A percentile compares a stretch with the other conserved stretches of the same genome.
Evolutionary conservation across 2,329 filamentous ascomycete genomes (phyloP).

Genomic region (Trichoderma sp.): DNA sequence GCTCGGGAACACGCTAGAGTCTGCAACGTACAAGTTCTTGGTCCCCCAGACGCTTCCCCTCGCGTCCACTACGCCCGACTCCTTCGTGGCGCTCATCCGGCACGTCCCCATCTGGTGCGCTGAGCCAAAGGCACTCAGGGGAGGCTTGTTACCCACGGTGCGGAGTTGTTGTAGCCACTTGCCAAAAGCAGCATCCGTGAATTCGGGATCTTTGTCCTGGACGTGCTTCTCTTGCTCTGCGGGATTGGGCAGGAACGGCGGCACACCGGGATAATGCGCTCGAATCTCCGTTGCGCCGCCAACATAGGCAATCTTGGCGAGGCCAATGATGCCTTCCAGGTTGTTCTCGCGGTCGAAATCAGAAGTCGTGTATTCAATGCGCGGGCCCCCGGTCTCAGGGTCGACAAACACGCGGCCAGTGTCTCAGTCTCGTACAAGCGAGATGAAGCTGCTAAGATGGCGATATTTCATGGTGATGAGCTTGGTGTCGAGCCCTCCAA

Average conservation of each 20-base stretch:
- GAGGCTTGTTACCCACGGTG: constrained; percentile 47
- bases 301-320: constrained; percentile 74
- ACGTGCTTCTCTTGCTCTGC: constrained; percentile 23
- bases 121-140: constrained; percentile 56
- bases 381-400: constrained; percentile 58
- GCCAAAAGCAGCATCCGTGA: constrained; percentile 58
- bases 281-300: constrained; percentile 79
- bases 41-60: constrained; percentile 63
- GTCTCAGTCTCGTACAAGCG: constrained; percentile 72
- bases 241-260: constrained; percentile 53
- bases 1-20: constrained; percentile 72
- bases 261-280: constrained; percentile 57
- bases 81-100: constrained; percentile 59
- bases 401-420: constrained; percentile 72
- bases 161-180: constrained; percentile 56
- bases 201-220: constrained; percentile 38
- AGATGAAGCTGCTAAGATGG: constrained; percentile 69
- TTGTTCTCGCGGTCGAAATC: constrained; percentile 69
- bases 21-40: constrained; percentile 64
- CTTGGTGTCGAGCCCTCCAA: constrained; percentile 68
- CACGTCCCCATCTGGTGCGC: constrained; percentile 81
- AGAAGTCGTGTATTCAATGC: constrained; percentile 68
- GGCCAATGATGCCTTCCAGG: constrained; percentile 66
- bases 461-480: constrained; percentile 64
- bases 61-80: constrained; percentile 56